Conservation (phyloP, 306 rosid species). For the Corylus heterophylla region DNA sequence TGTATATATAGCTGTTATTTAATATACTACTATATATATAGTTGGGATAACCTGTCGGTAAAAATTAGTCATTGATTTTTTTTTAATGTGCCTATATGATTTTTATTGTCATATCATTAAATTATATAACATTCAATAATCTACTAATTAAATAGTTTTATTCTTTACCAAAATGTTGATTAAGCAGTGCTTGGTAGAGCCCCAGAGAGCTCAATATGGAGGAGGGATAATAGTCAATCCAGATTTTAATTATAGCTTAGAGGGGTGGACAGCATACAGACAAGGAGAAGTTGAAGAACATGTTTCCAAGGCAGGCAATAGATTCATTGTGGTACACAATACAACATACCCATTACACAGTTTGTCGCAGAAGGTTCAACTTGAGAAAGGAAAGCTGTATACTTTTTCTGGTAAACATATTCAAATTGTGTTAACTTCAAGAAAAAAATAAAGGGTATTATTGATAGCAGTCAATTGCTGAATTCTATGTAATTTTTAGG, state of each 20-base stretch:
- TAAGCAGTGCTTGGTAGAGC: slow-evolving; percentile 64
- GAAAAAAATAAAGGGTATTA: too few species aligned
- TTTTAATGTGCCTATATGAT: too few species aligned
- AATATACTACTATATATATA: too few species aligned
- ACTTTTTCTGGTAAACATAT: slow-evolving; percentile 53
- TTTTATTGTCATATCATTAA: too few species aligned
- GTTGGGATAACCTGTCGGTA: too few species aligned
- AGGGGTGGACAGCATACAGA: slow-evolving; percentile 68
- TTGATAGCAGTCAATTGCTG: too few species aligned
- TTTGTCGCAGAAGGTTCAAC: slow-evolving; percentile 59
- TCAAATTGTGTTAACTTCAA: neutral
- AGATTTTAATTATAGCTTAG: slow-evolving; percentile 49
- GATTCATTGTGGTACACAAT: slow-evolving; percentile 49
- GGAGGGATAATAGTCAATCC: slow-evolving; percentile 87
- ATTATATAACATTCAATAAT: too few species aligned
- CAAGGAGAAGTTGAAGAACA: slow-evolving; percentile 50
- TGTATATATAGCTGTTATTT: too few species aligned
- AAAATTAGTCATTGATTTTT: too few species aligned
- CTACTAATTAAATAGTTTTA: too few species aligned
- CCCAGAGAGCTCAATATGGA: slow-evolving; percentile 54
- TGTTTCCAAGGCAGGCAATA: slow-evolving; percentile 53
- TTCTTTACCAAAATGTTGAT: slow-evolving; percentile 20
- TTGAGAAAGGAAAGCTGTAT: slow-evolving; percentile 51
- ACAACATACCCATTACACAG: slow-evolving; percentile 53
- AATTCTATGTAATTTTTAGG: neutral